A percentile compares a stretch with the other conserved stretches of the same genome.
Evolutionary conservation across 805 yeast genomes (phyloP).

Genomic region (Candida mattraensis): DNA sequence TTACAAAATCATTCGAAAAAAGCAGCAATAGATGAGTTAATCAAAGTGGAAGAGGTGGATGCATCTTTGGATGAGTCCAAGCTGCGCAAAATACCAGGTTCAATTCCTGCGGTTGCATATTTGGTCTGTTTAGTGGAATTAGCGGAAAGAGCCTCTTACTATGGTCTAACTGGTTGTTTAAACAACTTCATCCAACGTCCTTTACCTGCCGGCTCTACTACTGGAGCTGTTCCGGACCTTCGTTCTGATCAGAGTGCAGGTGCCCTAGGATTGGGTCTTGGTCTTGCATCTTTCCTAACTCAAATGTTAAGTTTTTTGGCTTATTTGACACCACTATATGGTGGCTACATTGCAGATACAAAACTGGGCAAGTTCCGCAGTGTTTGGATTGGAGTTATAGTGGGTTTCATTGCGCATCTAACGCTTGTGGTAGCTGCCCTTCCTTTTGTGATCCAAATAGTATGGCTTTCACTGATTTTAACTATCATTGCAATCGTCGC

Average conservation of each 20-base stretch:
- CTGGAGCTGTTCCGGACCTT: constrained; percentile 38
- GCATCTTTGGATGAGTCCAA: constrained; percentile 1
- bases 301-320: constrained; percentile 47
- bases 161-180: constrained; percentile 47
- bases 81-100: constrained; percentile 25
- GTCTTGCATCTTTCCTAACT: constrained; percentile 45
- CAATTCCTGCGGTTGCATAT: constrained; percentile 26
- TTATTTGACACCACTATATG: constrained; percentile 47
- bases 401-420: constrained; percentile 48
- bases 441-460: constrained; percentile 37
- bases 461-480: constrained; percentile 31
- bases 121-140: constrained; percentile 42
- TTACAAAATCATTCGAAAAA: constrained; percentile 1
- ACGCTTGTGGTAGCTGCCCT: constrained; percentile 48
- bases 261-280: constrained; percentile 48
- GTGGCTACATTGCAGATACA: constrained; percentile 54
- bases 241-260: constrained; percentile 45
- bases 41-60: constrained; percentile 5
- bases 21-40: background rate
- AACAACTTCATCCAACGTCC: constrained; percentile 52
- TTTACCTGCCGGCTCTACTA: constrained; percentile 44
- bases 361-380: constrained; percentile 46
- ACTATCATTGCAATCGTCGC: constrained; percentile 39
- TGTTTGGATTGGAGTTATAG: constrained; percentile 45
- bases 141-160: constrained; percentile 56